These are phyloP conservation scores for Mortierella alpina DNA, from an alignment of 192 early-diverging fungal species.

Conservation along the genomic window DNA sequence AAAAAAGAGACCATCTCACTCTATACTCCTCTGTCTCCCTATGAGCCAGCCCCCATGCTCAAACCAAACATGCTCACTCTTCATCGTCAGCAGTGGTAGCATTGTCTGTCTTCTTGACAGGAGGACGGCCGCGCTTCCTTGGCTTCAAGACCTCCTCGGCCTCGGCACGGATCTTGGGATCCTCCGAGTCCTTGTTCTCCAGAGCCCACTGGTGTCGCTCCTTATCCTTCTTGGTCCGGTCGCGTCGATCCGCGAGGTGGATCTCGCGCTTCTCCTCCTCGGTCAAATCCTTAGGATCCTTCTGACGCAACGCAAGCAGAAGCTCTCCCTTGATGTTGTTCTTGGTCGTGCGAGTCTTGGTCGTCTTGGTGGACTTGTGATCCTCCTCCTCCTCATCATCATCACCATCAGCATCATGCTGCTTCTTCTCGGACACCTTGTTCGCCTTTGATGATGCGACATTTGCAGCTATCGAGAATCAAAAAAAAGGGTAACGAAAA, in stretches of 20 bases:
- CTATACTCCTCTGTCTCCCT: too few species aligned
- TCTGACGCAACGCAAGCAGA: not conserved
- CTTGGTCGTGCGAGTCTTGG: slow-evolving; percentile 1
- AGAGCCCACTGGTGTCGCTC: not conserved
- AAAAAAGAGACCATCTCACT: too few species aligned
- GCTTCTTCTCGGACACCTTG: too few species aligned
- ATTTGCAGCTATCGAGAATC: too few species aligned
- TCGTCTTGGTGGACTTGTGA: not conserved
- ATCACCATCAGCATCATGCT: too few species aligned
- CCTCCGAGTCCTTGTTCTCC: not conserved
- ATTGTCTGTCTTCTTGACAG: not conserved
- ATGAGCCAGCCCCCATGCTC: not conserved
- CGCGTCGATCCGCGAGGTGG: slow-evolving; percentile 5
- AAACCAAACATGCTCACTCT: not conserved
- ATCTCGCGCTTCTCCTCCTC: slow-evolving; percentile 14
- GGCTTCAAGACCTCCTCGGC: slow-evolving; percentile 2
- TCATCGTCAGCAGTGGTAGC: not conserved
- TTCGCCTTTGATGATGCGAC: too few species aligned
- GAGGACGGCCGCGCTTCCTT: not conserved
- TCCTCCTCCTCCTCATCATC: too few species aligned
- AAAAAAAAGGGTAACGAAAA: too few species aligned
- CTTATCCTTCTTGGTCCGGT: not conserved
- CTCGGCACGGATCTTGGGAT: slow-evolving; percentile 7
- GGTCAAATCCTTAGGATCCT: slow-evolving; percentile 7
- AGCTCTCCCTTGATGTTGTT: slow-evolving; percentile 5